A percentile compares a stretch with the other conserved stretches of the same genome.
phyloP scores from a whole-genome alignment of 768 basidiomycete genomes.

The Kwoniella dejecticola region DNA sequence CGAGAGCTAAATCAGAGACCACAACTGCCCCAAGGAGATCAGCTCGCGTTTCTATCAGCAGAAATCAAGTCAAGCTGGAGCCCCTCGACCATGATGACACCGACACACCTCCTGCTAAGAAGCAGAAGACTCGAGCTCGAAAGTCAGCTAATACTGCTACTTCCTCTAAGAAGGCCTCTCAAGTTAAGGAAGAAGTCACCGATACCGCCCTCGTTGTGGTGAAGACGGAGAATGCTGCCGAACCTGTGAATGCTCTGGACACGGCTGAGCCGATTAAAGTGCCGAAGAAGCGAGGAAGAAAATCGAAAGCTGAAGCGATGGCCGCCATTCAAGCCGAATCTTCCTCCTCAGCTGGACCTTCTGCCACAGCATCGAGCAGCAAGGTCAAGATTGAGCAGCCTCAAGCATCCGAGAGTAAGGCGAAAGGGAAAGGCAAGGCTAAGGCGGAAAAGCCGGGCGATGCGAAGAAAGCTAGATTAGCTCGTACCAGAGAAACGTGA shows the following conservation, averaged over 20 bases:
- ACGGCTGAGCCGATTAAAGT: neutral
- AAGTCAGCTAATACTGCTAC: slow-evolving; percentile 3
- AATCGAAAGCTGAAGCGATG: neutral
- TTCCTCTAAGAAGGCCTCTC: neutral
- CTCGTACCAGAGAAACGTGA: slow-evolving; percentile 9
- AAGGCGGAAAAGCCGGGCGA: slow-evolving; percentile 2
- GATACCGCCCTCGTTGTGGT: neutral
- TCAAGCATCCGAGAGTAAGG: neutral
- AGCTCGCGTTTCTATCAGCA: slow-evolving; percentile 11
- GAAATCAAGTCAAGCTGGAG: neutral
- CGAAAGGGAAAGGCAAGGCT: slow-evolving; percentile 14
- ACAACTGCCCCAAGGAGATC: slow-evolving; percentile 7
- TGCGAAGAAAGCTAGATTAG: slow-evolving; percentile 2
- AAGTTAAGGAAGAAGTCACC: neutral
- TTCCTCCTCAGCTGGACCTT: slow-evolving; percentile 6
- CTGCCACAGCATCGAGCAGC: neutral
- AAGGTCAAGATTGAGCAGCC: neutral
- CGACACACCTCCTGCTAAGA: slow-evolving; percentile 5
- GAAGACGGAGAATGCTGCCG: too few species aligned
- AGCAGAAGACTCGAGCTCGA: slow-evolving; percentile 3
- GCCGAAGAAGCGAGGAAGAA: neutral
- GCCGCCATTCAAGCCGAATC: too few species aligned
- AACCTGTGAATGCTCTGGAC: too few species aligned
- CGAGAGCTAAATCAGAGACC: neutral
- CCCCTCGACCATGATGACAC: neutral